Conservation (phyloP, 139 green algal genomes). For the Chlamydomonas schloesseri region DNA sequence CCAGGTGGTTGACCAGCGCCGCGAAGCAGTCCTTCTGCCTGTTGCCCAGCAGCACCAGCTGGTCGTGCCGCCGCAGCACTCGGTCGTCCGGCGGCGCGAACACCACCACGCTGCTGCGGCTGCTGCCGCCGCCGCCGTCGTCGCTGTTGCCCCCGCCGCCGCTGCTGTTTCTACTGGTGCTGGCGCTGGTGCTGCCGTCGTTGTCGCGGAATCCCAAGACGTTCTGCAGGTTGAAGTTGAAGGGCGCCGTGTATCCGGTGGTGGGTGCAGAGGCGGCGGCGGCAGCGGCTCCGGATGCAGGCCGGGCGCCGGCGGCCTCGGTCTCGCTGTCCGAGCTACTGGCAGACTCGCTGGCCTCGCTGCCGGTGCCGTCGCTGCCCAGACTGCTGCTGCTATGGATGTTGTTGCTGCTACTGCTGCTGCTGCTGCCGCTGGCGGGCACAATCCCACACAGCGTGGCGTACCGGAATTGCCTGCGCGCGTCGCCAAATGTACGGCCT, state of each 20-base stretch:
- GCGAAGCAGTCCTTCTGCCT: neutral
- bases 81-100: conserved; percentile 9
- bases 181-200: neutral
- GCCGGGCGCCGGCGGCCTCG: neutral
- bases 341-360: neutral
- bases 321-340: no score
- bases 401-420: neutral
- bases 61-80: neutral
- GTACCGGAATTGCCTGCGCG: neutral
- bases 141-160: no score
- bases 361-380: no score
- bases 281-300: neutral
- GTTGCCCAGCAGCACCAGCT: conserved; percentile 14
- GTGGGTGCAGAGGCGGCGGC: neutral
- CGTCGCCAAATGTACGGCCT: neutral
- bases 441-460: conserved; percentile 16
- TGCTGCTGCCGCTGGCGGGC: no score
- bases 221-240: no score
- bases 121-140: no score
- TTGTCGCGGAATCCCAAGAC: no score
- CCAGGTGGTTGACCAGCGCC: no score
- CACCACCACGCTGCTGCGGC: neutral
- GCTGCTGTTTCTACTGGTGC: neutral
- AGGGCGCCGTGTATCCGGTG: no score
- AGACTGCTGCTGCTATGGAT: neutral